A percentile compares a stretch with the other conserved stretches of the same genome.
Conservation (phyloP, 805 yeast genomes). For the Yarrowia sp. region DNA sequence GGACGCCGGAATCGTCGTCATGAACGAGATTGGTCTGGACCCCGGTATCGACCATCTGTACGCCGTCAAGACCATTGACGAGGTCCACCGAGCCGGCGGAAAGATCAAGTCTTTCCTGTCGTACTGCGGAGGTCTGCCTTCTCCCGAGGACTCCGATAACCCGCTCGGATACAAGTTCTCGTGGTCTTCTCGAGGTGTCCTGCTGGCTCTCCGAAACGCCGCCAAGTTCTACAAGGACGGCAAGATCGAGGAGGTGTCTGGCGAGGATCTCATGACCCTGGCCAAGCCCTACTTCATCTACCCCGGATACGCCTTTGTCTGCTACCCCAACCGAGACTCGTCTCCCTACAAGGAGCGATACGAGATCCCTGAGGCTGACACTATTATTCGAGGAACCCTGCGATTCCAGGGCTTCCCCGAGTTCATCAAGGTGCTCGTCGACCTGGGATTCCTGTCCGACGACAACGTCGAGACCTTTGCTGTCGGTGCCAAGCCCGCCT, state of each 20-base stretch:
- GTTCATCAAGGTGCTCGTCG: slow-evolving; percentile 91
- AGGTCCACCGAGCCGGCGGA: slow-evolving; percentile 88
- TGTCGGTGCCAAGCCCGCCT: slow-evolving; percentile 48
- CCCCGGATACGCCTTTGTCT: slow-evolving; percentile 92
- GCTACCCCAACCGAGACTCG: slow-evolving; percentile 98
- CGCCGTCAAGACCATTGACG: slow-evolving; percentile 97
- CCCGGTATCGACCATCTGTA: slow-evolving; percentile 98
- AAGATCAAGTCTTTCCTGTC: slow-evolving; percentile 91
- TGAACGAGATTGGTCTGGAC: slow-evolving; percentile 98
- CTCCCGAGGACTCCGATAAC: slow-evolving; percentile 96
- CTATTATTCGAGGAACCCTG: slow-evolving; percentile 93
- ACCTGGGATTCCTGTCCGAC: slow-evolving; percentile 87
- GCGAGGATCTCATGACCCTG: slow-evolving; percentile 90
- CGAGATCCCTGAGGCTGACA: slow-evolving; percentile 94
- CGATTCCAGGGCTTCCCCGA: slow-evolving; percentile 99
- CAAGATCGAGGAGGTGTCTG: slow-evolving; percentile 68
- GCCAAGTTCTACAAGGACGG: slow-evolving; percentile 90
- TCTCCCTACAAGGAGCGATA: slow-evolving; percentile 89
- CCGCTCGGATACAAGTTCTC: slow-evolving; percentile 98
- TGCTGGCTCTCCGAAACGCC: slow-evolving; percentile 89
- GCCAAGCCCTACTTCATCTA: slow-evolving; percentile 93
- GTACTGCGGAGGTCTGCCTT: slow-evolving; percentile 98
- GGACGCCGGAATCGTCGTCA: slow-evolving; percentile 93
- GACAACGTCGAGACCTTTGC: slow-evolving; percentile 59
- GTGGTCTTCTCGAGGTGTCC: slow-evolving; percentile 98